Evolutionary conservation across 345 rosid genomes (phyloP), one percentile per base, ranked within the genome.

Genomic region (Erysimum cheiranthoides): DNA sequence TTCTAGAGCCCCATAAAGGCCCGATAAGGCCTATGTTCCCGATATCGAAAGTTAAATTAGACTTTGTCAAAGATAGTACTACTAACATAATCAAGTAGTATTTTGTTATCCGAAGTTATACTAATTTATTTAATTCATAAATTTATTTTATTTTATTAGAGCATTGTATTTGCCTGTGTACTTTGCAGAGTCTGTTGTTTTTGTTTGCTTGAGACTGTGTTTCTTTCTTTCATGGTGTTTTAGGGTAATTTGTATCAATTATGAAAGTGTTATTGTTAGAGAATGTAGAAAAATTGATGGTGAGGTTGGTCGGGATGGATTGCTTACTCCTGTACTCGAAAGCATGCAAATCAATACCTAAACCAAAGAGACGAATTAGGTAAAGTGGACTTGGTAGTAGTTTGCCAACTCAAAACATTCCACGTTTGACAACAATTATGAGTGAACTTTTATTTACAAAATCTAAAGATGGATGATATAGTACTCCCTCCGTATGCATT

Each of bases 301-400:
- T 82, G 75, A 73, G 75, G 78, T 79, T 78, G 67, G 77, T 71
- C 31, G 8, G 57, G 77, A 71, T 56, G 61, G 67, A 66, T 81
- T 77, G 76, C 73, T 57, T 36, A 70, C 72, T 70, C 61, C 68
- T 47, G 42, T 66, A 62, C 59, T 53, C 54, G 58, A 43, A 53
- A 76, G 14, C 66, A 54, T 25, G 70, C 70, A 62, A 62, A 27
- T 52, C 40, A 62, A 54, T 53, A 76, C 80, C 80, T 70, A 76
- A 76, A 70, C 59, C 64, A 62, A 76, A 62, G 30, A 35, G 43
- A 54, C 10, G 63, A 45, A 70, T 45, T 70, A 76, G 75, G 75
- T 76, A 69, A 76, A 70, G 80, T 69, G 80, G 80, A 70, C 47
- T 45, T 53, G 11, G 75, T 76, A 28, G 42, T 62, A 53, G 38